Conservation (phyloP, 2,329 filamentous ascomycete genomes). For the Diaporthe citri region DNA sequence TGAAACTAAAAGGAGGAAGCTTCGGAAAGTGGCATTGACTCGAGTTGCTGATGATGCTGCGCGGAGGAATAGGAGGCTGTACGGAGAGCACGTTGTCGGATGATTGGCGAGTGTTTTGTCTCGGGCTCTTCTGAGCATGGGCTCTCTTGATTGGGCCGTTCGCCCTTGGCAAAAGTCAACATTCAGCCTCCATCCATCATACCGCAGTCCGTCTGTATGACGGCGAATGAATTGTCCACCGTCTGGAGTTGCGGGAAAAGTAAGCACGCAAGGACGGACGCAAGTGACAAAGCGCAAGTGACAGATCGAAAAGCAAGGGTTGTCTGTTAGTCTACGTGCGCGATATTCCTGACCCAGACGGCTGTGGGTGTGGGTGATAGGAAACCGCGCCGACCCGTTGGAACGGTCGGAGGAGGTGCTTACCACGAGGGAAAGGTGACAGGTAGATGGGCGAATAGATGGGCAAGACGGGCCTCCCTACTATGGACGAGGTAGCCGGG, state of each 20-base stretch:
- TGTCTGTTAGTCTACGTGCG: neutral
- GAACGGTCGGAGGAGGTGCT: slow-evolving; percentile 9
- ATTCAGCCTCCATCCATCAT: slow-evolving; percentile 20
- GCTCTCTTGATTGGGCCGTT: slow-evolving; percentile 10
- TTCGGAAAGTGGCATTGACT: slow-evolving; percentile 23
- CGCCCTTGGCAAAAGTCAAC: slow-evolving; percentile 30
- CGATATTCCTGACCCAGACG: neutral
- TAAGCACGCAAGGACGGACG: neutral
- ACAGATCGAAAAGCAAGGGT: slow-evolving; percentile 33
- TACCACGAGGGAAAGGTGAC: slow-evolving; percentile 1
- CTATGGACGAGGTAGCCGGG: neutral
- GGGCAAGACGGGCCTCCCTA: neutral
- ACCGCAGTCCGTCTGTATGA: neutral
- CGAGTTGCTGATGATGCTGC: slow-evolving; percentile 6
- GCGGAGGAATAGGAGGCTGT: slow-evolving; percentile 6
- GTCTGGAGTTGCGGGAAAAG: slow-evolving; percentile 10
- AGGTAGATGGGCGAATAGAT: slow-evolving; percentile 14
- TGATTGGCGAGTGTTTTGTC: slow-evolving; percentile 34
- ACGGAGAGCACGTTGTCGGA: slow-evolving; percentile 36
- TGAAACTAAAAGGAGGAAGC: slow-evolving; percentile 31
- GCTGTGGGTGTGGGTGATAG: slow-evolving; percentile 21
- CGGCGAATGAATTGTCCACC: neutral
- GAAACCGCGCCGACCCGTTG: slow-evolving; percentile 23
- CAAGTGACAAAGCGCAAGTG: slow-evolving; percentile 32
- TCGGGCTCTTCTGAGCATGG: slow-evolving; percentile 23